These are phyloP conservation scores for Trichoderma cornu-damae DNA, from an alignment of 2,329 filamentous ascomycete genomes.

Conservation along the genomic window DNA sequence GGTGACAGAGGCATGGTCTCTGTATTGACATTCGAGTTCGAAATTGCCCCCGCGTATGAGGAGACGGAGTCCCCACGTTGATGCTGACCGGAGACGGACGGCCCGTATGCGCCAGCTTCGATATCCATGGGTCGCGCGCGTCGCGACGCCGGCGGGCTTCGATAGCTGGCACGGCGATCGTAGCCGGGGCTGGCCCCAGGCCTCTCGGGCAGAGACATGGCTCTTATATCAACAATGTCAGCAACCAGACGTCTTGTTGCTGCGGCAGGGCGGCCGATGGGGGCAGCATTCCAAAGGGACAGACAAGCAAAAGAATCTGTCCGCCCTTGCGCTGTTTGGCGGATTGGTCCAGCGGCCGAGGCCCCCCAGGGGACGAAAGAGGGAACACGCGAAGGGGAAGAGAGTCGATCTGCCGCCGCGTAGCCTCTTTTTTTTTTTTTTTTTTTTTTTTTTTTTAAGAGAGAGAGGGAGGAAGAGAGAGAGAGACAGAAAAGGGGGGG, in stretches of 20 bases:
- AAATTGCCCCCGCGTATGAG: constrained; percentile 55
- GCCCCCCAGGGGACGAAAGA: not conserved
- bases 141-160: constrained; percentile 62
- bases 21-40: constrained; percentile 50
- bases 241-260: constrained; percentile 6
- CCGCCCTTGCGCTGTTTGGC: constrained; percentile 13
- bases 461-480: no score
- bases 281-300: constrained; percentile 14
- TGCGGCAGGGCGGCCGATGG: not conserved
- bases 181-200: constrained; percentile 58
- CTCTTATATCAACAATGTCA: constrained; percentile 29
- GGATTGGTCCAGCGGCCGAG: not conserved
- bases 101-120: constrained; percentile 56
- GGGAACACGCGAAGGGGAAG: not conserved
- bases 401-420: not conserved
- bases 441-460: no score
- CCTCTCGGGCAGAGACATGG: constrained; percentile 59
- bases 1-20: constrained; percentile 53
- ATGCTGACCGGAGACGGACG: constrained; percentile 40
- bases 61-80: constrained; percentile 53
- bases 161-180: constrained; percentile 59
- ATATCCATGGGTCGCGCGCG: constrained; percentile 62
- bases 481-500: not conserved
- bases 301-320: not conserved
- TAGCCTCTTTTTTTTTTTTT: not conserved